Base-by-base conservation (phyloP, 495 filamentous ascomycete genomes). In the Rhypophila decipiens region DNA sequence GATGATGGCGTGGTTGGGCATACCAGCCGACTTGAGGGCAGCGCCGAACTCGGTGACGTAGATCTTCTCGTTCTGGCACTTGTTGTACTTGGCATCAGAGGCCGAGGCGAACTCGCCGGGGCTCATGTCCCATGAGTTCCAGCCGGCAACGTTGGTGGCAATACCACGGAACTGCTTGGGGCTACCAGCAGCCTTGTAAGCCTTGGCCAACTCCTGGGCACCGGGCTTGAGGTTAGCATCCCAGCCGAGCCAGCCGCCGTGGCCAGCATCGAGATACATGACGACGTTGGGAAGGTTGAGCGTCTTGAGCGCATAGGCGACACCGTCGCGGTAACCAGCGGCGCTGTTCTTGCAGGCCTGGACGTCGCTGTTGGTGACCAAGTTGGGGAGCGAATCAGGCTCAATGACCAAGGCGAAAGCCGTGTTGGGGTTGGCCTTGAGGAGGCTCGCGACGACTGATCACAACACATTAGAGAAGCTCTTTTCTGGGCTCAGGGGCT, bases 211-310 rank as follows among this genome's bases (percentile, higher is more conserved):
- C 53, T 86, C 74, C 58, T 79, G 61, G 17, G 86, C 87, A 18
- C 83, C 86, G 42, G 84, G 83, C 51, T 73, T 59, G 52, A 90
- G 75, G 72, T 93, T 90, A 48, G 79, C 84, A 38, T 80, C 68
- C 87, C 87, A 93, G 54, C 87, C 87, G 47, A 90, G 76, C 87
- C 86, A 93, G 53, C 87, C 87, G 44, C 75, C 83, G 71, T 86
- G 83, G 64, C 84, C 87, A 46, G 84, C 87, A 59, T 93, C 87
- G 40, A 93, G 54, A 66, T 93, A 90, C 86, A 87, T 87, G 53
- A 83, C 66, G 48, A 90, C 86, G 67, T 90, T 89, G 53, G 79
- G 76, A 11, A 90, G 73, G 69, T 87, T 83, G 53, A 90, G 73
- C 50, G 77, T 66, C 53, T 76, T 75, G 51, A 90, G 62, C 4